Base-by-base conservation (phyloP, 2,329 filamentous ascomycete species). In the Hysterium pulicare region DNA sequence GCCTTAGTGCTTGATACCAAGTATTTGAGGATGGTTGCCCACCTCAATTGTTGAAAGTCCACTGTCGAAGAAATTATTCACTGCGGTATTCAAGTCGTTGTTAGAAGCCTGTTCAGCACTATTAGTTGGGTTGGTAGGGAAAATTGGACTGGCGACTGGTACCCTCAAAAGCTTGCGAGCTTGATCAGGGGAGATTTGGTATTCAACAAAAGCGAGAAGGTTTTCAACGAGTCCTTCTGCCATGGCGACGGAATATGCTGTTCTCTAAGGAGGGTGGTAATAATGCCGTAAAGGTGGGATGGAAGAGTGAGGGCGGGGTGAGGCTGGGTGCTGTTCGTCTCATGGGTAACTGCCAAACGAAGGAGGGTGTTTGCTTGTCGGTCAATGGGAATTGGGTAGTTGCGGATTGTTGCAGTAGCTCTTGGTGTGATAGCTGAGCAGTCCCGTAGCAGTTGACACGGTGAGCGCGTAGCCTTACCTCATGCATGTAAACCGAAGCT, bases 61-160 rank as follows among this genome's bases (percentile, higher is more conserved):
- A 8, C 48, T 50, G 15, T 49, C 51, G 35, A 49, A 59, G 44
- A 54, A 54, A 19, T 60, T 60, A 16, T 53, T 48, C 21, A 49
- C 46, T 5, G 60, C 60, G 7, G 49, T 49, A 15, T 56, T 44
- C 16, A 59, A 31, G 33, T 56, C 47, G 44, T 54, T 50, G 44
- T 55, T 54, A 41, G 49, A 51, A 15, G 59, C 50, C 58, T 63
- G 38, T 20, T 10, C 8, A 24, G 6, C 13, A 11, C 15, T 20
- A 9, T 11, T 3, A 15, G 13, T 19, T 3, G 4, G 4, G 11
- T 34, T 3, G n/a, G 34, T 24, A 13, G n/a, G 15, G 21, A 11
- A 20, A 24, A 37, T 3, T 11, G n/a, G 11, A 21, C 4, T 3
- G 23, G 34, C 17, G 9, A 23, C 6, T n/a, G 10, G 16, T 16